A percentile compares a stretch with the other conserved stretches of the same genome.
Evolutionary conservation across 352 stramenopile genomes (phyloP).

Genomic region (Phytopythium chamaehyphon): DNA sequence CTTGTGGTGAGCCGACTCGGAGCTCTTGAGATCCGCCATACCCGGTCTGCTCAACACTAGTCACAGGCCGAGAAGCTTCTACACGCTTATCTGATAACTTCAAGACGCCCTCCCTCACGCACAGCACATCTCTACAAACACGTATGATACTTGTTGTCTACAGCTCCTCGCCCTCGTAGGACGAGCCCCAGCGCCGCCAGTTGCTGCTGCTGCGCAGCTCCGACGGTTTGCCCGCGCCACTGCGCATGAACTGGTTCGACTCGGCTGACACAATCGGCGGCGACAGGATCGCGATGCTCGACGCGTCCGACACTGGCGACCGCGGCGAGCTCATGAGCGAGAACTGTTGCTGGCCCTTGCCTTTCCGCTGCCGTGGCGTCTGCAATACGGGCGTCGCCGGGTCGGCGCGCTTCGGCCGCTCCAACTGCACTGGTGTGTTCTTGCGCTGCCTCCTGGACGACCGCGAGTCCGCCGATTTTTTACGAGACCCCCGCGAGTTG

Average conservation of each 20-base stretch:
- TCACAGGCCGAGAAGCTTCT: not conserved
- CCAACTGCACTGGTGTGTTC: not conserved
- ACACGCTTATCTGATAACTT: not conserved
- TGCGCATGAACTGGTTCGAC: slow-evolving; percentile 22
- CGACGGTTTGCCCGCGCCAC: slow-evolving; percentile 16
- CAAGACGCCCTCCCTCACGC: not conserved
- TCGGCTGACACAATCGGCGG: slow-evolving; percentile 25
- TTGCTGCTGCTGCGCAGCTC: slow-evolving; percentile 11
- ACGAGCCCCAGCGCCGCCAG: slow-evolving; percentile 31
- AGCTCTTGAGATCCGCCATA: no score
- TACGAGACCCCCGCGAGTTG: slow-evolving; percentile 3
- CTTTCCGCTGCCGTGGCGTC: slow-evolving; percentile 15
- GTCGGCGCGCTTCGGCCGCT: slow-evolving; percentile 15
- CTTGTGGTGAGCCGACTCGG: no score
- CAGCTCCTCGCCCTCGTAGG: slow-evolving; percentile 24
- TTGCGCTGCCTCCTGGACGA: not conserved
- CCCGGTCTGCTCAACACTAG: no score
- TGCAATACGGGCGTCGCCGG: slow-evolving; percentile 20
- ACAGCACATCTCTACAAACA: not conserved
- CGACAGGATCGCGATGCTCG: slow-evolving; percentile 63
- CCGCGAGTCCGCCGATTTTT: not conserved
- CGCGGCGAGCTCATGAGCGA: slow-evolving; percentile 55
- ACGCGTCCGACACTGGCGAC: slow-evolving; percentile 42
- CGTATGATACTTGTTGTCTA: slow-evolving; percentile 7
- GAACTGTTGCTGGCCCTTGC: slow-evolving; percentile 13